phyloP scores from a whole-genome alignment of 352 stramenopile genomes.

The Discostella stelligera region DNA sequence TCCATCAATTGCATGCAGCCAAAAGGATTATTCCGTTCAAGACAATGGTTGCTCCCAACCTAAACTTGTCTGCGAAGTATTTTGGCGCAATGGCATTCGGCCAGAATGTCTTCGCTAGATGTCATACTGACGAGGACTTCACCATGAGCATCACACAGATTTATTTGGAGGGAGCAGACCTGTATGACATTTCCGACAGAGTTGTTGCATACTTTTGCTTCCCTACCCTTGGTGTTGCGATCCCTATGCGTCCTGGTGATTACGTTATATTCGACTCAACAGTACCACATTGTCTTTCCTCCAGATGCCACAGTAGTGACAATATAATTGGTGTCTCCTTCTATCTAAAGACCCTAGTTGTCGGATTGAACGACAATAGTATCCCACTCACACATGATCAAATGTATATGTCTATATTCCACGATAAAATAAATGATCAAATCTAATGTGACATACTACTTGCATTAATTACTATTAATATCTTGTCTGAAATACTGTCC shows the following conservation, averaged over 20 bases:
- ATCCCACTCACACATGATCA: not conserved
- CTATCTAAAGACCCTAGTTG: constrained; percentile 23
- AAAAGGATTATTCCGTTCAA: not conserved
- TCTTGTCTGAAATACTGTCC: constrained; percentile 8
- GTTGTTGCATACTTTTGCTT: constrained; percentile 32
- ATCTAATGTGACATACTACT: not conserved
- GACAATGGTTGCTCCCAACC: not conserved
- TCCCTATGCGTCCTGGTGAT: constrained; percentile 27
- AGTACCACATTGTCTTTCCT: constrained; percentile 23
- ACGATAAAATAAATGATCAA: not conserved
- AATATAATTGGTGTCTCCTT: constrained; percentile 13
- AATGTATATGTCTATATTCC: not conserved
- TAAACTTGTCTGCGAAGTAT: not conserved
- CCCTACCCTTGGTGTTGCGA: constrained; percentile 4
- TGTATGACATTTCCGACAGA: not conserved
- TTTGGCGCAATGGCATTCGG: not conserved
- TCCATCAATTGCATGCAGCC: not conserved
- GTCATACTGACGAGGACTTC: constrained; percentile 6
- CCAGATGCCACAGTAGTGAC: not conserved
- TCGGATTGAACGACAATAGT: constrained; percentile 29
- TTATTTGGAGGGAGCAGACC: not conserved
- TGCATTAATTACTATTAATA: not conserved
- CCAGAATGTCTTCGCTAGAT: not conserved
- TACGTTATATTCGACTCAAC: constrained; percentile 15
- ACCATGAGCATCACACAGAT: not conserved